A percentile compares a stretch with the other conserved stretches of the same genome.
These are phyloP conservation scores for Leccinum disarticulatum DNA, from an alignment of 768 basidiomycete genomes.

Conservation along the genomic window DNA sequence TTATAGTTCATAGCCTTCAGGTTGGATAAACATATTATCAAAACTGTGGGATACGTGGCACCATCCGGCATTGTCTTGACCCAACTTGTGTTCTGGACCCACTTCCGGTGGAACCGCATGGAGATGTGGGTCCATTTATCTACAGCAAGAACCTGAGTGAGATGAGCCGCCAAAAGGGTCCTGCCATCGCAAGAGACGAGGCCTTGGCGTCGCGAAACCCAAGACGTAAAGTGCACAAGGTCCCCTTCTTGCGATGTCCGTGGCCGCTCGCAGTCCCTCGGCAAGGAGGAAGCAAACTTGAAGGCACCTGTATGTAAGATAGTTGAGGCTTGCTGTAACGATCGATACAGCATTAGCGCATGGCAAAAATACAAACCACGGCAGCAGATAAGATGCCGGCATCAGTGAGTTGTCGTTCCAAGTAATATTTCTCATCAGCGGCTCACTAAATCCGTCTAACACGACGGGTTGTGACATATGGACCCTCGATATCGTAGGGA, in stretches of 20 bases:
- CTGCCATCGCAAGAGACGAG: neutral
- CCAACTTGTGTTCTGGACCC: neutral
- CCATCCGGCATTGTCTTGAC: neutral
- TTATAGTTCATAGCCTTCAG: neutral
- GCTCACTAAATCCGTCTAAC: neutral
- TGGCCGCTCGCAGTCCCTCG: neutral
- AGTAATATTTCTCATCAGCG: neutral
- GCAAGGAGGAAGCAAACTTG: neutral
- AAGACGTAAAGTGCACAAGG: neutral
- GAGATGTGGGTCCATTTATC: neutral
- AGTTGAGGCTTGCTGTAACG: neutral
- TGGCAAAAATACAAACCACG: neutral
- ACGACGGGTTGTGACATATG: neutral
- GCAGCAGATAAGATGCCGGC: conserved; percentile 17
- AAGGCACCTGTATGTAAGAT: neutral
- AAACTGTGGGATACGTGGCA: neutral
- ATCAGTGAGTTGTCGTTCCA: neutral
- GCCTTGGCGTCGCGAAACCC: neutral
- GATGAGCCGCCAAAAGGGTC: conserved; percentile 1
- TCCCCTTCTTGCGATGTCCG: neutral
- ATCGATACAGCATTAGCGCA: neutral
- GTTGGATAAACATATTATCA: neutral
- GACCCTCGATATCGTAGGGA: neutral
- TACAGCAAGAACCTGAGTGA: neutral
- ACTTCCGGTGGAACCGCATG: neutral